Conservation (phyloP, 2,329 filamentous ascomycete genomes). For the Cordyceps fumosorosea region DNA sequence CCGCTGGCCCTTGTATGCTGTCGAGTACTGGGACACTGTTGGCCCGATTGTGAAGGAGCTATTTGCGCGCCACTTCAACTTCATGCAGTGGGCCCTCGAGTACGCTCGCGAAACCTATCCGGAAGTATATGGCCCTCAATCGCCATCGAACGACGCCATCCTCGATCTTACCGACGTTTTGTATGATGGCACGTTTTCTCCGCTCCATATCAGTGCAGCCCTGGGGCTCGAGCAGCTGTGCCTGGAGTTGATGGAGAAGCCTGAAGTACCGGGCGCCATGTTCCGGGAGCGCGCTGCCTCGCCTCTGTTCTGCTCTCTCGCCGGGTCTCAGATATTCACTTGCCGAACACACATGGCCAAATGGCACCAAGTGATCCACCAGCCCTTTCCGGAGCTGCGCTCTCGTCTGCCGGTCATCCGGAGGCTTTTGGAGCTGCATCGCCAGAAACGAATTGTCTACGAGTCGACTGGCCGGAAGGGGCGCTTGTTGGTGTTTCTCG, state of each 20-base stretch:
- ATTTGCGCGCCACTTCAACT: slow-evolving; percentile 25
- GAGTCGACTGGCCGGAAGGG: background rate
- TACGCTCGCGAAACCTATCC: slow-evolving; percentile 27
- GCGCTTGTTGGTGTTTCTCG: slow-evolving; percentile 16
- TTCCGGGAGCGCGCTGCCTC: slow-evolving; percentile 18
- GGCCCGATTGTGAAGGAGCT: slow-evolving; percentile 21
- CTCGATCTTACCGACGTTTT: slow-evolving; percentile 25
- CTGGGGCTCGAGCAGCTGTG: slow-evolving; percentile 24
- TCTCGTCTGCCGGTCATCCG: slow-evolving; percentile 12
- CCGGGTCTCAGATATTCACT: slow-evolving; percentile 23
- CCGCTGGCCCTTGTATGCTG: slow-evolving; percentile 23
- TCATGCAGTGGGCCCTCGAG: slow-evolving; percentile 31
- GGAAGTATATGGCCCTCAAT: slow-evolving; percentile 17
- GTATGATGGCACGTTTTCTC: slow-evolving; percentile 22
- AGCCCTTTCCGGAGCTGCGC: background rate
- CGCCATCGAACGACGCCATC: slow-evolving; percentile 19
- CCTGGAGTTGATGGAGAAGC: slow-evolving; percentile 15
- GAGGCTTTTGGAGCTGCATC: slow-evolving; percentile 18
- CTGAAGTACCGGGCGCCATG: slow-evolving; percentile 15
- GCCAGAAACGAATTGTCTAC: background rate
- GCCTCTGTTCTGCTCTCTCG: slow-evolving; percentile 30
- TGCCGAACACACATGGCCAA: slow-evolving; percentile 1
- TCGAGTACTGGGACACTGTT: slow-evolving; percentile 24
- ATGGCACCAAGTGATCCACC: slow-evolving; percentile 18
- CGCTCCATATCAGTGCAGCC: slow-evolving; percentile 30